phyloP scores from a whole-genome alignment of 441 rosid genomes.

The Raphanus hybrid region DNA sequence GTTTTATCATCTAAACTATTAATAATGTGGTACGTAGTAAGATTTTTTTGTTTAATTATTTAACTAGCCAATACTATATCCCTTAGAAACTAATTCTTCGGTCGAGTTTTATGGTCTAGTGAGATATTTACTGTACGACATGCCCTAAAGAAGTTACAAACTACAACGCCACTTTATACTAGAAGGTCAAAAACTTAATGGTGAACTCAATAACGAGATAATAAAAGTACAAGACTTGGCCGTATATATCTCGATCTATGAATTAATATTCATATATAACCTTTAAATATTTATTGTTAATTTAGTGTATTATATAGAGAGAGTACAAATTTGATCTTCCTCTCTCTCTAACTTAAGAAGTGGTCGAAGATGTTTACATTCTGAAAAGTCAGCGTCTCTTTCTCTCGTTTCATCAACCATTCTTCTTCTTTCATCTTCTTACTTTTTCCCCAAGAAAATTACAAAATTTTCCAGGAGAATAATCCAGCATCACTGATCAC shows the following conservation, averaged over 20 bases:
- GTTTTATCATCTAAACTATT: not conserved
- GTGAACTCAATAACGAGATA: not conserved
- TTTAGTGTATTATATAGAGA: slow-evolving; percentile 16
- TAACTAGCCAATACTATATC: not conserved
- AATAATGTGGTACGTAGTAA: not conserved
- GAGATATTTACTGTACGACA: slow-evolving; percentile 7
- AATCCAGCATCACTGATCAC: slow-evolving; percentile 2
- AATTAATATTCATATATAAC: too few species aligned
- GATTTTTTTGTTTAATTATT: not conserved
- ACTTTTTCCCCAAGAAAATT: not conserved
- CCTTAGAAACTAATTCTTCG: not conserved
- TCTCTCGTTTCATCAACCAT: slow-evolving; percentile 30
- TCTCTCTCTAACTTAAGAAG: slow-evolving; percentile 16
- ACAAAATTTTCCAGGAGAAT: not conserved
- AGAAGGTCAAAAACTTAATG: slow-evolving; percentile 4
- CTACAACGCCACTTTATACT: slow-evolving; percentile 6
- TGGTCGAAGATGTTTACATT: slow-evolving; percentile 47
- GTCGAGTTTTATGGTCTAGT: not conserved
- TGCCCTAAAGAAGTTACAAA: slow-evolving; percentile 8
- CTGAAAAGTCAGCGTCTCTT: slow-evolving; percentile 78
- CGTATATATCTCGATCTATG: slow-evolving; percentile 10
- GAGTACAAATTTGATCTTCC: slow-evolving; percentile 12
- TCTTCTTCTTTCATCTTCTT: slow-evolving; percentile 29
- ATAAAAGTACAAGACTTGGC: slow-evolving; percentile 37
- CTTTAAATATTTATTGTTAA: slow-evolving; percentile 28